Base-by-base conservation (phyloP, 495 filamentous ascomycete species). In the Penicillium malachiteum region DNA sequence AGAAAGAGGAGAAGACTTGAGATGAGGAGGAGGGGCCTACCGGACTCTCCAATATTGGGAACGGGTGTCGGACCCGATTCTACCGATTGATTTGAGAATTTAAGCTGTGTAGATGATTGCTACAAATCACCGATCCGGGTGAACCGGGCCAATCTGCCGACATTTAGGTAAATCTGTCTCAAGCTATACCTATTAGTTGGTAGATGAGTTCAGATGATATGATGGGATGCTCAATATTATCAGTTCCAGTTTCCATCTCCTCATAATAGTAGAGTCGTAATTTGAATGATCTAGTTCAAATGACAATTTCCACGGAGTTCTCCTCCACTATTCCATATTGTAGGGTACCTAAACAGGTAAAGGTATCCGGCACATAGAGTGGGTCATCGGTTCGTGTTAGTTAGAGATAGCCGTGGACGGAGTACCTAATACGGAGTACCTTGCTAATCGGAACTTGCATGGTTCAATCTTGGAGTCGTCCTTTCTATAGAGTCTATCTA, bases 21-120 rank as follows among this genome's bases (percentile, higher is more conserved):
- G 57, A 65, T 57, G 58, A 62, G 45, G 56, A 55, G 48, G 57
- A 68, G 65, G 62, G 59, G 62, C 38, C 33, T 46, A 14, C 26
- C 18, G 8, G 10, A 34, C 14, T 13, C 38, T 56, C 53, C 47
- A 26, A 26, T 26, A 26, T 26, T 26, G 21, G n/a, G 51, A 58
- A 54, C 57, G 56, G 54, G 5, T 31, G 40, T 50, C 50, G 52
- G 56, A 51, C 40, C 62, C 62, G 53, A 48, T 16, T 14, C 10
- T 32, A 7, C 38, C 38, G 38, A 14, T 13, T 7, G 7, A 9
- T 3, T 6, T 38, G 35, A 5, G 13, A 2, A 38, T 10, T 38
- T 5, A 26, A 26, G 21, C 21, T 26, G 21, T 26, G 21, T 26
- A 26, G 21, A 26, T 26, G 21, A 26, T 26, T 26, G 21, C 21